Percentiles rank a stretch among this genome's conserved stretches.
Conservation (phyloP, 2,329 filamentous ascomycete species). For the Ascochyta fabae region DNA sequence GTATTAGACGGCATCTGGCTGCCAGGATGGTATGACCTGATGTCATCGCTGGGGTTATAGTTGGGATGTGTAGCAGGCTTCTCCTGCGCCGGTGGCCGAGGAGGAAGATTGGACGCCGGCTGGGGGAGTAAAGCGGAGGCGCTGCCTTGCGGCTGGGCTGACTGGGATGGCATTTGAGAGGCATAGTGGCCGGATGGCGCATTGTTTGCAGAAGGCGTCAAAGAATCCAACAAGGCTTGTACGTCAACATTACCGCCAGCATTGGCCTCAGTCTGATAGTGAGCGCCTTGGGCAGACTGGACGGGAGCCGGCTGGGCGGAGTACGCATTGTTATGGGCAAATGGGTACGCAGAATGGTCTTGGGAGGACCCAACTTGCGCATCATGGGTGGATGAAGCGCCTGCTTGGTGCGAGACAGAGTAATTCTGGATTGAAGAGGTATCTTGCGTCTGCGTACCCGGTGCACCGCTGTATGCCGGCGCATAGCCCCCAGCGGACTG, state of each 20-base stretch:
- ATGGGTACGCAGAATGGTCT: slow-evolving; percentile 39
- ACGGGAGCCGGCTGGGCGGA: slow-evolving; percentile 36
- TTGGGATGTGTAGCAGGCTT: slow-evolving; percentile 56
- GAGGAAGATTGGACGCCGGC: slow-evolving; percentile 52
- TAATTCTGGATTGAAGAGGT: slow-evolving; percentile 49
- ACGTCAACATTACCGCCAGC: slow-evolving; percentile 51
- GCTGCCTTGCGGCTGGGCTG: slow-evolving; percentile 41
- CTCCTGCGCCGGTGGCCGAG: slow-evolving; percentile 58
- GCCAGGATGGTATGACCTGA: slow-evolving; percentile 59
- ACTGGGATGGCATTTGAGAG: slow-evolving; percentile 38
- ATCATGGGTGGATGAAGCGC: slow-evolving; percentile 45
- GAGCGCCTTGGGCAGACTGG: slow-evolving; percentile 40
- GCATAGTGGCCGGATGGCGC: slow-evolving; percentile 43
- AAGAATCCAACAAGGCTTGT: slow-evolving; percentile 55
- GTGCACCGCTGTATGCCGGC: slow-evolving; percentile 35
- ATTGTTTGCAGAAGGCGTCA: slow-evolving; percentile 46
- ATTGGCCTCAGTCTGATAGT: slow-evolving; percentile 34
- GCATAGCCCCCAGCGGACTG: slow-evolving; percentile 32
- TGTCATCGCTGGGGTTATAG: slow-evolving; percentile 56
- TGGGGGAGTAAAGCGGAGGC: slow-evolving; percentile 48
- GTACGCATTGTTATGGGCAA: slow-evolving; percentile 46
- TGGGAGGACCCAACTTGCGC: slow-evolving; percentile 37
- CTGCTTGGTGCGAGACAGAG: slow-evolving; percentile 40
- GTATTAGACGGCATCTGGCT: slow-evolving; percentile 48
- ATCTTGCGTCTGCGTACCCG: slow-evolving; percentile 44